Conservation (phyloP, 148 eudicot species). For the Chenopodium formosanum region DNA sequence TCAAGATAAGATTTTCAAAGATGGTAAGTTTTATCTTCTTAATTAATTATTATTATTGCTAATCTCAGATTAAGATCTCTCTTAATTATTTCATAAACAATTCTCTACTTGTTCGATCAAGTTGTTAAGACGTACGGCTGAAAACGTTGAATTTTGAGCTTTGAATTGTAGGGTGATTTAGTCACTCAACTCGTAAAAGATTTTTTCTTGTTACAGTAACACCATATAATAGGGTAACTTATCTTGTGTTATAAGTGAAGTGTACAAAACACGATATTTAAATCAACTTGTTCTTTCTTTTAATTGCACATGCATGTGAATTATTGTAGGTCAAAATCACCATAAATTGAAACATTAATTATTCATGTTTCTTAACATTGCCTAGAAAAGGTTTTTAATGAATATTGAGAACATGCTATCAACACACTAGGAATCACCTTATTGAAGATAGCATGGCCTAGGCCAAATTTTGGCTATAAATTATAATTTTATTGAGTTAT, state of each 20-base stretch:
- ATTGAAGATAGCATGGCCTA: not conserved
- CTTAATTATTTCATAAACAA: not conserved
- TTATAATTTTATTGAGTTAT: not conserved
- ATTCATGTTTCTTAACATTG: not conserved
- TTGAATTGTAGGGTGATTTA: no score
- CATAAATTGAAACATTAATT: not conserved
- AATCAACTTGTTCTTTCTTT: not conserved
- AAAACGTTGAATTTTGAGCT: not conserved
- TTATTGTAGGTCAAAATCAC: not conserved
- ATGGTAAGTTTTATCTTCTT: constrained; percentile 45
- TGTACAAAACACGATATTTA: not conserved
- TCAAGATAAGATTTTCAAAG: constrained; percentile 93
- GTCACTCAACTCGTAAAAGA: not conserved
- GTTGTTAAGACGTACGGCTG: not conserved
- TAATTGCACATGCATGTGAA: not conserved
- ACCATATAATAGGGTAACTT: not conserved
- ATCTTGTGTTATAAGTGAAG: not conserved
- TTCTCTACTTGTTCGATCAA: constrained; percentile 18
- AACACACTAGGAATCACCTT: not conserved
- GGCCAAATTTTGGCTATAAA: not conserved
- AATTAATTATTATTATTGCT: not conserved
- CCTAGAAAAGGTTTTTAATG: not conserved
- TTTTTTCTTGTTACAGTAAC: not conserved
- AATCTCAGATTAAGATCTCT: not conserved
- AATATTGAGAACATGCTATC: not conserved